Conservation (phyloP, 768 basidiomycete genomes). For the Phlebiopsis flavidoalba region DNA sequence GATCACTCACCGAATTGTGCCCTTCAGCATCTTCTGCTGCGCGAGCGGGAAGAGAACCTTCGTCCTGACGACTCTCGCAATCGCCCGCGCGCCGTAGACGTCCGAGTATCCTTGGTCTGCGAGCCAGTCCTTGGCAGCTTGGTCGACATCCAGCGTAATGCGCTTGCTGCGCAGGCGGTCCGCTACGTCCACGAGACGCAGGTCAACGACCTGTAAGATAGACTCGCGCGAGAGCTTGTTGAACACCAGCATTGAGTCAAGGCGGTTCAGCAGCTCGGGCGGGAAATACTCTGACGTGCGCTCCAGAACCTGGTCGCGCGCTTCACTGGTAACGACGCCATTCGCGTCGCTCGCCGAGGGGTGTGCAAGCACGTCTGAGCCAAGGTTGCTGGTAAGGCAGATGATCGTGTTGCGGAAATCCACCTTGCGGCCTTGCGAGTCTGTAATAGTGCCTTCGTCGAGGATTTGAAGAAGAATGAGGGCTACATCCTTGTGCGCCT, state of each 20-base stretch:
- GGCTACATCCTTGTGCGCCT: conserved; percentile 89
- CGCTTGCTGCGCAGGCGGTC: conserved; percentile 56
- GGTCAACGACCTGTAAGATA: conserved; percentile 72
- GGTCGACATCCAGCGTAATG: conserved; percentile 69
- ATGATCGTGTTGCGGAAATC: conserved; percentile 95
- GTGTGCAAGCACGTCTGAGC: conserved; percentile 71
- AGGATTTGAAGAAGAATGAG: conserved; percentile 90
- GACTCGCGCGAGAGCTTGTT: conserved; percentile 77
- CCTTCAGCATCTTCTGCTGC: conserved; percentile 64
- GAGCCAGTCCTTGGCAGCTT: conserved; percentile 60
- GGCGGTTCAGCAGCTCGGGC: conserved; percentile 84
- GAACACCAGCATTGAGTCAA: conserved; percentile 86
- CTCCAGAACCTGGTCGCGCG: conserved; percentile 64
- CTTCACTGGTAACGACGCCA: conserved; percentile 60
- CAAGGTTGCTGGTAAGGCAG: conserved; percentile 85
- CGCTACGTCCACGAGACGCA: conserved; percentile 73
- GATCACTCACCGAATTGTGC: conserved; percentile 59
- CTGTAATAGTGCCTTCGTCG: conserved; percentile 86
- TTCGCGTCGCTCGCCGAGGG: conserved; percentile 52
- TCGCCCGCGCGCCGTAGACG: conserved; percentile 82
- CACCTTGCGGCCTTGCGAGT: conserved; percentile 88
- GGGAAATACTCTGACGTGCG: conserved; percentile 80
- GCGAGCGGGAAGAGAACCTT: conserved; percentile 82
- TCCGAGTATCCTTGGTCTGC: conserved; percentile 77
- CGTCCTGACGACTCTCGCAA: conserved; percentile 80